A percentile compares a stretch with the other conserved stretches of the same genome.
Conservation (phyloP, 2,329 filamentous ascomycete species). For the Sclerotinia nivalis region DNA sequence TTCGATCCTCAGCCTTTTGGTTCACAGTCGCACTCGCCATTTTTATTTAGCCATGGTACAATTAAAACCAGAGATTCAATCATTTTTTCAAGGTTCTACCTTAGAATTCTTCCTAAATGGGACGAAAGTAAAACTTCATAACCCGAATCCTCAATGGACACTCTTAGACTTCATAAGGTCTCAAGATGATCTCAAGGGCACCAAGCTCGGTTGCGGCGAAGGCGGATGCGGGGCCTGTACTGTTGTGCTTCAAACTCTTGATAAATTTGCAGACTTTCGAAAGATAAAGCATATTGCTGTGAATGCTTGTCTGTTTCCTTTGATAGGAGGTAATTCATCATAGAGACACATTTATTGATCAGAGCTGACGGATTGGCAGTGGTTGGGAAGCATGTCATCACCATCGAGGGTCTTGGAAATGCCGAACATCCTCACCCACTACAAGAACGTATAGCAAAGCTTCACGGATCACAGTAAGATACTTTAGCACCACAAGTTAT, state of each 20-base stretch:
- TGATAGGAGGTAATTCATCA: slow-evolving; percentile 32
- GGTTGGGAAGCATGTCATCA: slow-evolving; percentile 96
- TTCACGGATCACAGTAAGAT: slow-evolving; percentile 82
- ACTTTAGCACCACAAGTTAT: background rate
- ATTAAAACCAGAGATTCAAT: slow-evolving; percentile 30
- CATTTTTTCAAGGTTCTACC: slow-evolving; percentile 47
- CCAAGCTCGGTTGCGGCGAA: slow-evolving; percentile 93
- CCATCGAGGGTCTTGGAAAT: slow-evolving; percentile 89
- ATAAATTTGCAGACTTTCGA: slow-evolving; percentile 64
- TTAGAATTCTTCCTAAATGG: slow-evolving; percentile 91
- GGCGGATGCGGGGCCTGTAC: slow-evolving; percentile 95
- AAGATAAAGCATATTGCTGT: slow-evolving; percentile 90
- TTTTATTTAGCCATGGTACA: slow-evolving; percentile 26
- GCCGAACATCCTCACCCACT: slow-evolving; percentile 81
- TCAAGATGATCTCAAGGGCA: slow-evolving; percentile 76
- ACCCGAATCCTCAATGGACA: slow-evolving; percentile 88
- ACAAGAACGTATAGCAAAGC: slow-evolving; percentile 85
- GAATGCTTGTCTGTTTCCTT: slow-evolving; percentile 73
- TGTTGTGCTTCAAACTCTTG: slow-evolving; percentile 77
- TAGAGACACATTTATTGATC: background rate
- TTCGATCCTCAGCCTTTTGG: background rate
- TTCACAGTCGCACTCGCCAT: background rate
- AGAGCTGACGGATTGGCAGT: slow-evolving; percentile 45
- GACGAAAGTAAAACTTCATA: slow-evolving; percentile 78
- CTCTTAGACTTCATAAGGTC: slow-evolving; percentile 88